phyloP scores from a whole-genome alignment of 2,329 filamentous ascomycete genomes.

The Curvularia sp. region DNA sequence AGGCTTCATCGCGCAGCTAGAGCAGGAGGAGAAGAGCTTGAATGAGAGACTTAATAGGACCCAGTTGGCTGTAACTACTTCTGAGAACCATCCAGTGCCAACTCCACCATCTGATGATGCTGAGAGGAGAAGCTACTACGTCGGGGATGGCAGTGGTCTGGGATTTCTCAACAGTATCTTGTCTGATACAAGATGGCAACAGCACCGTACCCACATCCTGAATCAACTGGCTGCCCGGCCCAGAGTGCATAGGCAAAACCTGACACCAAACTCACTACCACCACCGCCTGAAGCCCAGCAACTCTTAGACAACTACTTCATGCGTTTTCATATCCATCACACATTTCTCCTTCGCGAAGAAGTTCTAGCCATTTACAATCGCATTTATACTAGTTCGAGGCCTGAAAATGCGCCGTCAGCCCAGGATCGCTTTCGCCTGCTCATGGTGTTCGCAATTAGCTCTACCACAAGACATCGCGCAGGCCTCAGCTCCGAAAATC shows the following conservation, averaged over 20 bases:
- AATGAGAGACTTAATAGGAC: not conserved
- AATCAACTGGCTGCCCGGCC: not conserved
- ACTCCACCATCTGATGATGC: not conserved
- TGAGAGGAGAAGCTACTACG: not conserved
- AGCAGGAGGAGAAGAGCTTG: not conserved
- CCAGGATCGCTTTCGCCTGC: not conserved
- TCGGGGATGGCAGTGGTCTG: not conserved
- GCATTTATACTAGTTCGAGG: not conserved
- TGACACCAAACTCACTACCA: not conserved
- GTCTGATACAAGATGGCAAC: not conserved
- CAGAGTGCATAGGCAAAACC: not conserved
- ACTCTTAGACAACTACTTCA: not conserved
- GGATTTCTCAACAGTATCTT: not conserved
- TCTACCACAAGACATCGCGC: not conserved
- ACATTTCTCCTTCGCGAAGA: not conserved
- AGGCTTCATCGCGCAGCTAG: not conserved
- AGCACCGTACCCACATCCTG: not conserved
- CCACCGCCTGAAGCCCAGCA: not conserved
- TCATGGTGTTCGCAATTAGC: not conserved
- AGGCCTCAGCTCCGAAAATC: not conserved
- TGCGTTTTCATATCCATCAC: not conserved
- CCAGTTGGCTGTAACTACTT: not conserved
- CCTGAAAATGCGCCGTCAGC: not conserved
- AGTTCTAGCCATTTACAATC: not conserved
- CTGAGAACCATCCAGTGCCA: not conserved